Percentiles rank a stretch among this genome's conserved stretches.
Evolutionary conservation across 2,329 filamentous ascomycete genomes (phyloP).

Genomic region (Aquanectria penicillioides): DNA sequence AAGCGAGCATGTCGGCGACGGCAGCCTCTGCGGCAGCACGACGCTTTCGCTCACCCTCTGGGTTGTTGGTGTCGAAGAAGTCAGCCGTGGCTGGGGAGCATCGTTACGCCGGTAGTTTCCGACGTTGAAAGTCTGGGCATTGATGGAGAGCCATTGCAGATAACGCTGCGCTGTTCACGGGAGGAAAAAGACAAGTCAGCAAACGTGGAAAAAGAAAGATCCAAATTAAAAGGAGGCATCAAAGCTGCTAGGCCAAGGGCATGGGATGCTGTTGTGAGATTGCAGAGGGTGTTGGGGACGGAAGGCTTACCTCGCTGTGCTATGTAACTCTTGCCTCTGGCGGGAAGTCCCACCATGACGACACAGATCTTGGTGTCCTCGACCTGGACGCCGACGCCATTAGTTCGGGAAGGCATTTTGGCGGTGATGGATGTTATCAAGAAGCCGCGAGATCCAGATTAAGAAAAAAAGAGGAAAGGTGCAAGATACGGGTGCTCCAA

Average conservation of each 20-base stretch:
- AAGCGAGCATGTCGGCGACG: conserved; percentile 91
- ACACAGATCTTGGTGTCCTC: conserved; percentile 98
- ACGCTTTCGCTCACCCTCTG: conserved; percentile 89
- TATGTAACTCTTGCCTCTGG: conserved; percentile 96
- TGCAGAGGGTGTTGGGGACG: neutral
- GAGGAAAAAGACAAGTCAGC: conserved; percentile 16
- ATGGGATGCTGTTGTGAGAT: too few species aligned
- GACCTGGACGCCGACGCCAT: conserved; percentile 82
- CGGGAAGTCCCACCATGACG: conserved; percentile 97
- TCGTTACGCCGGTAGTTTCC: conserved; percentile 92
- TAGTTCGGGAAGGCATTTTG: conserved; percentile 62
- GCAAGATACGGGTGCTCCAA: conserved; percentile 32
- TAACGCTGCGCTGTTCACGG: conserved; percentile 80
- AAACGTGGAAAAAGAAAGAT: neutral
- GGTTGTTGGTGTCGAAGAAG: conserved; percentile 93
- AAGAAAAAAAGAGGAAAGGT: conserved; percentile 13
- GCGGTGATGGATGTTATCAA: conserved; percentile 29
- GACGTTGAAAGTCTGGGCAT: conserved; percentile 95
- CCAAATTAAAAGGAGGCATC: neutral
- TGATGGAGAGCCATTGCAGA: conserved; percentile 95
- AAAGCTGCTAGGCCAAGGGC: neutral
- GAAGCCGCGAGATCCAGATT: conserved; percentile 12
- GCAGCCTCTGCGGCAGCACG: conserved; percentile 91
- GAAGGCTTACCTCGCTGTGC: conserved; percentile 84
- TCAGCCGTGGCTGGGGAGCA: conserved; percentile 88